These are phyloP conservation scores for Crithidia bombi DNA, from an alignment of 208 protist species.

Conservation along the genomic window DNA sequence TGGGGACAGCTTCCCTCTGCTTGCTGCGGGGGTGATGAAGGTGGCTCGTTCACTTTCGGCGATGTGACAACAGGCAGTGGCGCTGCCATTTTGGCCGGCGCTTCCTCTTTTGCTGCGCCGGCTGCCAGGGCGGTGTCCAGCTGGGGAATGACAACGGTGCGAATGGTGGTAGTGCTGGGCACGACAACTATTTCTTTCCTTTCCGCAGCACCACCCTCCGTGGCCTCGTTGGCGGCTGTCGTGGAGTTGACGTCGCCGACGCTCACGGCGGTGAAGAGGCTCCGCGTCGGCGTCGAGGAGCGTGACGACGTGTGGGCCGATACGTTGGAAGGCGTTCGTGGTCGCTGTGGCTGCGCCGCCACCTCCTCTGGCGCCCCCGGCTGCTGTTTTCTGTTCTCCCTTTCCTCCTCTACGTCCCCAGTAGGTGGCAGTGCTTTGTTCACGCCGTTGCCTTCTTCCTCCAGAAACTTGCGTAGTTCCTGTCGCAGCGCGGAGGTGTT, in stretches of 20 bases:
- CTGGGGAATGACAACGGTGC: too few relatives aligned
- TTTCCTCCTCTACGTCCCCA: background rate
- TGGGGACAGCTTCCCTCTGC: background rate
- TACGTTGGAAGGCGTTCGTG: conserved; percentile 6
- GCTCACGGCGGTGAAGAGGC: conserved; percentile 23
- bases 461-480: conserved; percentile 12
- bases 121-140: background rate
- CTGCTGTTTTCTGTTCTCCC: background rate
- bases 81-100: background rate
- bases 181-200: background rate
- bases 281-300: conserved; percentile 18
- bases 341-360: too few relatives aligned
- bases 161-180: background rate
- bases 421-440: background rate
- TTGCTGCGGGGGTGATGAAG: background rate
- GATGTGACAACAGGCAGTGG: background rate
- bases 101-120: background rate
- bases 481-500: background rate
- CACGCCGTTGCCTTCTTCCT: background rate
- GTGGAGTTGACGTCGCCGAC: conserved; percentile 8
- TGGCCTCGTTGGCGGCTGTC: background rate
- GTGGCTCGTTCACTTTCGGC: background rate
- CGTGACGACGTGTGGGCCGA: conserved; percentile 20
- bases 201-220: background rate
- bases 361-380: background rate